Evolutionary conservation across 2,329 filamentous ascomycete species (phyloP).

Genomic region (Camillea tinctor): DNA sequence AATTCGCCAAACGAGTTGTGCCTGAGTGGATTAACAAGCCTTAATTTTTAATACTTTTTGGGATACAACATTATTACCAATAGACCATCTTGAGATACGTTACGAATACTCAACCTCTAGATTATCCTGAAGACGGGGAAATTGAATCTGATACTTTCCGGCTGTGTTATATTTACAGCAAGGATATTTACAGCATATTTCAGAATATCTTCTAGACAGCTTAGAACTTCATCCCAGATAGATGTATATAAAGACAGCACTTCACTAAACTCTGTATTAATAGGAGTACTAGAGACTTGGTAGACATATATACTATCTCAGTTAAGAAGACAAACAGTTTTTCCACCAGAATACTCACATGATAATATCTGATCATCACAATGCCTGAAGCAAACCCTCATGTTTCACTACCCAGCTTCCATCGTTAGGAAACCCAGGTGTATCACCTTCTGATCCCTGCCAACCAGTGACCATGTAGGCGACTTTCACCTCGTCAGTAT

Average conservation of each 20-base stretch:
- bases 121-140: background rate
- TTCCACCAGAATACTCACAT: background rate
- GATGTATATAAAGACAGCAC: background rate
- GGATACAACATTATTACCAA: background rate
- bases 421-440: slow-evolving; percentile 37
- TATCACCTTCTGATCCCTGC: slow-evolving; percentile 28
- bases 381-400: slow-evolving; percentile 35
- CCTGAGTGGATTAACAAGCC: slow-evolving; percentile 44
- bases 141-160: background rate
- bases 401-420: slow-evolving; percentile 36
- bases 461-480: slow-evolving; percentile 37
- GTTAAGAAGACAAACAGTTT: background rate
- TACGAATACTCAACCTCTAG: background rate
- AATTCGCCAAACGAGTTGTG: slow-evolving; percentile 54
- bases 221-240: no score
- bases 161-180: background rate
- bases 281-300: background rate
- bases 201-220: background rate
- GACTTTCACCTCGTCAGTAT: slow-evolving; percentile 23
- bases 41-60: background rate
- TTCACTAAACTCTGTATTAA: background rate
- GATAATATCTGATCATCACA: slow-evolving; percentile 18
- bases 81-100: background rate
- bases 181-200: no score
- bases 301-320: background rate